Evolutionary conservation across 805 yeast species (phyloP).

Genomic region (Saccharomycopsis babjevae): DNA sequence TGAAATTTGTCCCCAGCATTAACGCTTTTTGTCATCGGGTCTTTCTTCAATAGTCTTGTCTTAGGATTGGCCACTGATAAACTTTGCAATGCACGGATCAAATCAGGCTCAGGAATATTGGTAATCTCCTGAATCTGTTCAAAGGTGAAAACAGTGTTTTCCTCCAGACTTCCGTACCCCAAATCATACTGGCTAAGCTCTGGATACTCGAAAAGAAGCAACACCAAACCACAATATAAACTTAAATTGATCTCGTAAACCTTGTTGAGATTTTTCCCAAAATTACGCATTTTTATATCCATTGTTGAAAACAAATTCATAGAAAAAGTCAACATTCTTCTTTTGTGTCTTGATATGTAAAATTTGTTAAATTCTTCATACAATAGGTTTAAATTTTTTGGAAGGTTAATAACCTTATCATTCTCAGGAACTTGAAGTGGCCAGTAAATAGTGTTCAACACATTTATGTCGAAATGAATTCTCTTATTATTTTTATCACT

Average conservation of each 20-base stretch:
- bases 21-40: constrained; percentile 67
- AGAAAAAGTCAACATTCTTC: constrained; percentile 65
- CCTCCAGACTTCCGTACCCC: not conserved
- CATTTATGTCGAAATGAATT: constrained; percentile 38
- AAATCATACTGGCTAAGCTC: constrained; percentile 18
- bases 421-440: constrained; percentile 41
- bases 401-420: constrained; percentile 17
- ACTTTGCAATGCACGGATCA: constrained; percentile 70
- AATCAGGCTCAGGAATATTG: constrained; percentile 60
- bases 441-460: constrained; percentile 59
- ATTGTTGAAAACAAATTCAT: constrained; percentile 38
- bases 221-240: constrained; percentile 67
- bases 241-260: constrained; percentile 74
- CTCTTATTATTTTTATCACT: constrained; percentile 23
- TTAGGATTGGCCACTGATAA: constrained; percentile 69
- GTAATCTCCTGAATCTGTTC: constrained; percentile 57
- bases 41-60: constrained; percentile 62
- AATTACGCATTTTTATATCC: not conserved
- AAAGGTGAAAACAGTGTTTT: constrained; percentile 33
- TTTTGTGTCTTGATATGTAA: constrained; percentile 42
- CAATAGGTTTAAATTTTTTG: constrained; percentile 29
- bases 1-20: constrained; percentile 51
- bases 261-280: not conserved
- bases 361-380: constrained; percentile 39
- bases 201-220: constrained; percentile 60